Evolutionary conservation across 2,329 filamentous ascomycete genomes (phyloP).

Genomic region (Aspergillus texensis): DNA sequence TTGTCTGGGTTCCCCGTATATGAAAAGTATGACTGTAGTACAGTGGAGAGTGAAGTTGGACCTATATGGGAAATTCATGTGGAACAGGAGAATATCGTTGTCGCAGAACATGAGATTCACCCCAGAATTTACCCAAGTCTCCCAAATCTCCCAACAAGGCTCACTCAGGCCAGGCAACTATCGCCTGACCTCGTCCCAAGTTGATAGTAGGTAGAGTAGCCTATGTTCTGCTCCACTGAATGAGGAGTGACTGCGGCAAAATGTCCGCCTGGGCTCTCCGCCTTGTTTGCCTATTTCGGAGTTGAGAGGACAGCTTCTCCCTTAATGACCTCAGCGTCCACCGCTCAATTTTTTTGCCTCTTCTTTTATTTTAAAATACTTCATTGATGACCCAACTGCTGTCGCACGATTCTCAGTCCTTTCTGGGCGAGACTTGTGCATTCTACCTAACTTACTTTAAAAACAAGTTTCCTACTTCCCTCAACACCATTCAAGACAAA

Average conservation of each 20-base stretch:
- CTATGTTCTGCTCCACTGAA: background rate
- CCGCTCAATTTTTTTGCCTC: conserved; percentile 3
- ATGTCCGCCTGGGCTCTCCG: conserved; percentile 15
- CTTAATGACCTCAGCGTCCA: conserved; percentile 19
- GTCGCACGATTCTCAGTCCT: conserved; percentile 40
- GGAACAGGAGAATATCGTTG: background rate
- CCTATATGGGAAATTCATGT: background rate
- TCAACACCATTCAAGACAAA: conserved; percentile 37
- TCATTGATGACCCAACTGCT: conserved; percentile 43
- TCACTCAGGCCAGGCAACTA: background rate
- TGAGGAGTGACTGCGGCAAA: conserved; percentile 5
- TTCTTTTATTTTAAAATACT: background rate
- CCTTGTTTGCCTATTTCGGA: conserved; percentile 13
- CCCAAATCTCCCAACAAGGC: background rate
- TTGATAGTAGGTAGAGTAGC: background rate
- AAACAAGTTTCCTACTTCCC: conserved; percentile 32
- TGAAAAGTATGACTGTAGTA: background rate
- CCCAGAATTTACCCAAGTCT: background rate
- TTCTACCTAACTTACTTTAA: conserved; percentile 41
- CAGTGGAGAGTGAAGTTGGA: background rate
- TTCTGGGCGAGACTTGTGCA: conserved; percentile 44
- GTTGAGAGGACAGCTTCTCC: conserved; percentile 15
- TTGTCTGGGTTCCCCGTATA: background rate
- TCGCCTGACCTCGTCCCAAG: background rate
- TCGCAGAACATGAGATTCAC: background rate